phyloP scores from a whole-genome alignment of 2,329 filamentous ascomycete genomes.

The Scolecobasidium constrictum region DNA sequence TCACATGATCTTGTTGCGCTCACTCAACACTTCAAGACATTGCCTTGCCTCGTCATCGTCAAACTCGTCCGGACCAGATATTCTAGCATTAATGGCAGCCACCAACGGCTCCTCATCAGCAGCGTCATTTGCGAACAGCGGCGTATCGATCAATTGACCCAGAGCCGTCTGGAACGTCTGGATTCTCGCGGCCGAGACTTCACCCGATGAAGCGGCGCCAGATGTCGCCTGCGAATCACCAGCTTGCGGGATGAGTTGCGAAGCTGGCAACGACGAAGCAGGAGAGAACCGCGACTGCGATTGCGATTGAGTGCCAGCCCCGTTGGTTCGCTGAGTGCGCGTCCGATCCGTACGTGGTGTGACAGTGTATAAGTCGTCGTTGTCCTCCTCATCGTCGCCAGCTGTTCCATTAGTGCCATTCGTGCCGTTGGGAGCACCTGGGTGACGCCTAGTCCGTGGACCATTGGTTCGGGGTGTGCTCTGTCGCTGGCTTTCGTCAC shows the following conservation, averaged over 20 bases:
- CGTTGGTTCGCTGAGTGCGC: constrained; percentile 18
- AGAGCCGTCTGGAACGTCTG: constrained; percentile 68
- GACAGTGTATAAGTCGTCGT: constrained; percentile 43
- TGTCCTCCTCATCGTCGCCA: constrained; percentile 36
- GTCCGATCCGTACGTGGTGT: constrained; percentile 38
- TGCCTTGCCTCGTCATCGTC: constrained; percentile 59
- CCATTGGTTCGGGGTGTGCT: constrained; percentile 24
- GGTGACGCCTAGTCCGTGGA: constrained; percentile 21
- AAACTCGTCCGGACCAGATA: constrained; percentile 53
- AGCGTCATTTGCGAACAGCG: constrained; percentile 78
- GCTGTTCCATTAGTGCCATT: constrained; percentile 25
- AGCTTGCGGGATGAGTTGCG: constrained; percentile 45
- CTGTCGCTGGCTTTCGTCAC: constrained; percentile 26
- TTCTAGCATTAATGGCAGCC: constrained; percentile 63
- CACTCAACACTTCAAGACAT: constrained; percentile 70
- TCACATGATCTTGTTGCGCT: constrained; percentile 86
- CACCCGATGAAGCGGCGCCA: constrained; percentile 5
- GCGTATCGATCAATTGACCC: constrained; percentile 70
- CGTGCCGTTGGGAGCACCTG: constrained; percentile 15
- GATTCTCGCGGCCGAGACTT: constrained; percentile 37
- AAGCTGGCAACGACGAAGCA: constrained; percentile 69
- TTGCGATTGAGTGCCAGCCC: constrained; percentile 15
- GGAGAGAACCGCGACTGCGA: constrained; percentile 54
- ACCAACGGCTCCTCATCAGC: constrained; percentile 67
- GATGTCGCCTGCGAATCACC: constrained; percentile 10